Base-by-base conservation (phyloP, 1,139 yeast genomes). In the Pneumocystis wakefieldiae region DNA sequence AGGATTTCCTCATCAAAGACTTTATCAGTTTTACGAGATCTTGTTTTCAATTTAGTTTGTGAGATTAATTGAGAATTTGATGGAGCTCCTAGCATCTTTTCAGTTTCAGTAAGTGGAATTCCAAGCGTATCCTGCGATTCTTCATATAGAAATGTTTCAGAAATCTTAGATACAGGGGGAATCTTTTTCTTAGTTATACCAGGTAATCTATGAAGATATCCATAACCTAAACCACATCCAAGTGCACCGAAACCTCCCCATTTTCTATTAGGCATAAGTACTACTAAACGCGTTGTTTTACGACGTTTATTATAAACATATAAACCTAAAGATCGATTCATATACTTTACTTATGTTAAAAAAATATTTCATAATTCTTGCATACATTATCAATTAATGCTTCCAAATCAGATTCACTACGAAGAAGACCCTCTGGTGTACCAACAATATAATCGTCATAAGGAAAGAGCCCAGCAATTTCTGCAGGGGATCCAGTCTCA, bases 211-310 rank as follows among this genome's bases (percentile, higher is more conserved):
- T 58, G 60, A 38, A 58, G 60, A 64, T 87, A 77, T 0, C 97
- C 97, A 71, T 90, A 91, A 0, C 97, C 97, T 12, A 92, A 95
- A 68, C 91, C 96, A 74, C 97, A 91, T 1, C 98, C 98, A 59
- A 92, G 76, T 48, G 90, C 77, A 0, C 96, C 96, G 66, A 78
- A 80, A 0, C 87, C 86, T 29, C 86, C 86, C 83, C 85, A 82
- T 32, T 72, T 71, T 12, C 75, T 76, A 66, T 79, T 79, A 2
- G 91, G 89, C 63, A 82, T 78, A 29, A 91, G 89, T 0, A 89
- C 83, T 3, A 91, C 95, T 0, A 96, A 96, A 68, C 97, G 80
- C 61, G 89, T 83, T 6, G 87, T 80, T 72, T 91, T 94, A 70
- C 83, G 85, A 69, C 87, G 94, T 69, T 86, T 91, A 73, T 92